Evolutionary conservation across 78 protist genomes (phyloP).

Genomic region (Dictyostelium discoideum): dicty_2.7 NC_007089.4:5661001-5661500

Average conservation of each 20-base stretch:
- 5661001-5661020: constrained; percentile 77
- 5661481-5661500: constrained; percentile 73
- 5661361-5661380: constrained; percentile 71
- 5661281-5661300: background rate
- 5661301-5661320: background rate
- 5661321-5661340: constrained; percentile 26
- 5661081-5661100: constrained; percentile 70
- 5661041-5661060: constrained; percentile 16
- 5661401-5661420: constrained; percentile 67
- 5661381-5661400: constrained; percentile 68
- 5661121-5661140: constrained; percentile 77
- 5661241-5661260: background rate
- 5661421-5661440: constrained; percentile 69
- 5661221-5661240: constrained; percentile 84
- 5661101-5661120: constrained; percentile 82
- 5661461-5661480: constrained; percentile 48
- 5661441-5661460: constrained; percentile 62
- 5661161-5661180: constrained; percentile 72
- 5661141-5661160: constrained; percentile 73
- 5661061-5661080: constrained; percentile 69
- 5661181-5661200: constrained; percentile 79
- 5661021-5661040: constrained; percentile 64
- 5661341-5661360: constrained; percentile 67
- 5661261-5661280: background rate
- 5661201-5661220: constrained; percentile 69